Percentiles rank a stretch among this genome's conserved stretches.
These are phyloP conservation scores for Pichia sp. DNA, from an alignment of 1,139 yeast genomes.

Conservation along the genomic window DNA sequence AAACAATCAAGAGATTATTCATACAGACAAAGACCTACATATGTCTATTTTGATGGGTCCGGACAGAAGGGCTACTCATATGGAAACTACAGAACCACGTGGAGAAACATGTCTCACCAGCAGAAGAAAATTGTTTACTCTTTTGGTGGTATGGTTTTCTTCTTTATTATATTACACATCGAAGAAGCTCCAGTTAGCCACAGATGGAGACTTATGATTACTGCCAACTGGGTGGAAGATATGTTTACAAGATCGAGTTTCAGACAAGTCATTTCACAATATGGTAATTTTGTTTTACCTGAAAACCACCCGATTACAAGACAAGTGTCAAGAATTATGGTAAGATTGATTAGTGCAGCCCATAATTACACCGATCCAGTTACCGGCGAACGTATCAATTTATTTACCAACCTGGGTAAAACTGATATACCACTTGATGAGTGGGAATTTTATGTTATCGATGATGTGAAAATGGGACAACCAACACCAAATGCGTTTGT, in stretches of 20 bases:
- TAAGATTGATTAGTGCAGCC: slow-evolving; percentile 61
- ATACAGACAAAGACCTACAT: slow-evolving; percentile 11
- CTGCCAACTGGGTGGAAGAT: slow-evolving; percentile 65
- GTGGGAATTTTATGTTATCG: slow-evolving; percentile 84
- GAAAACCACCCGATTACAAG: slow-evolving; percentile 52
- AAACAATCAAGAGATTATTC: background rate
- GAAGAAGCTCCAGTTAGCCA: slow-evolving; percentile 84
- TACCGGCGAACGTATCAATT: slow-evolving; percentile 27
- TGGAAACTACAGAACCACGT: background rate
- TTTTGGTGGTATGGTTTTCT: slow-evolving; percentile 30
- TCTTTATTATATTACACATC: slow-evolving; percentile 61
- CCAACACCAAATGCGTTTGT: slow-evolving; percentile 94
- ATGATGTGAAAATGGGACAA: slow-evolving; percentile 46
- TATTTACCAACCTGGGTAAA: slow-evolving; percentile 26
- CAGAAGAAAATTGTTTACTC: slow-evolving; percentile 17
- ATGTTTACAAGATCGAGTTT: slow-evolving; percentile 71
- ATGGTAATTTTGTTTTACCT: slow-evolving; percentile 47
- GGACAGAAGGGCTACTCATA: background rate
- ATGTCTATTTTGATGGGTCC: slow-evolving; percentile 25
- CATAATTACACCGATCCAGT: slow-evolving; percentile 37
- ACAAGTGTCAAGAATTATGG: slow-evolving; percentile 59
- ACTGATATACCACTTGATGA: slow-evolving; percentile 38
- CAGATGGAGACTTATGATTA: slow-evolving; percentile 69
- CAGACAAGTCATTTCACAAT: slow-evolving; percentile 53
- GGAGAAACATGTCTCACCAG: slow-evolving; percentile 15